Evolutionary conservation across 2,329 filamentous ascomycete genomes (phyloP).

Genomic region (Cryphonectria parasitica): DNA sequence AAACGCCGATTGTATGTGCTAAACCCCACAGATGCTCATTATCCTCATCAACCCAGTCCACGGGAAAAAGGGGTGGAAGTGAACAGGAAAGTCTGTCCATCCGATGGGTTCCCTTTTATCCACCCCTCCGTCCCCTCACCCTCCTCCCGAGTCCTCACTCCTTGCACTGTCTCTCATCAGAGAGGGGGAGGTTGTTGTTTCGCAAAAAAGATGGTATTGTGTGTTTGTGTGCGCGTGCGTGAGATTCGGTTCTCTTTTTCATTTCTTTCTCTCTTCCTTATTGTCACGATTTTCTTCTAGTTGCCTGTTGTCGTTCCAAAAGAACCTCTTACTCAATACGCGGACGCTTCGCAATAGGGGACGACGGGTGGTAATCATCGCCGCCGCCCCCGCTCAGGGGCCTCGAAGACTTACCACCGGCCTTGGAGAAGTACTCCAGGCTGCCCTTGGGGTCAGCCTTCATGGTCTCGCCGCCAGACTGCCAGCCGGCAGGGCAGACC

Average conservation of each 20-base stretch:
- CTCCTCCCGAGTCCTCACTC: background rate
- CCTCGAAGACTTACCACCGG: slow-evolving; percentile 28
- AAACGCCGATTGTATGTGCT: slow-evolving; percentile 23
- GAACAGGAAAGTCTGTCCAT: background rate
- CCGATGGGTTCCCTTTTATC: slow-evolving; percentile 6
- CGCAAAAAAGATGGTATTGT: background rate
- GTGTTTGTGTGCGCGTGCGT: background rate
- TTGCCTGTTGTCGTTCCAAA: slow-evolving; percentile 27
- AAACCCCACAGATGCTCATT: slow-evolving; percentile 1
- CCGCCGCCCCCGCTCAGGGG: slow-evolving; percentile 25
- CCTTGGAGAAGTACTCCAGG: slow-evolving; percentile 50
- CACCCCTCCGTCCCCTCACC: background rate
- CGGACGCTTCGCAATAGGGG: slow-evolving; percentile 29
- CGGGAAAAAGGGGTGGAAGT: background rate
- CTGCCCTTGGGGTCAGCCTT: slow-evolving; percentile 57
- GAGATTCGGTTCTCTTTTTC: background rate
- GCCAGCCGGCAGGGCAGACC: slow-evolving; percentile 63
- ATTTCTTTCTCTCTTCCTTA: background rate
- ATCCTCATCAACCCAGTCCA: background rate
- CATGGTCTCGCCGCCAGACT: slow-evolving; percentile 51
- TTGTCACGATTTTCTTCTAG: slow-evolving; percentile 7
- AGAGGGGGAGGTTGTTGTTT: background rate
- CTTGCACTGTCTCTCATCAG: background rate
- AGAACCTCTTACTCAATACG: slow-evolving; percentile 29
- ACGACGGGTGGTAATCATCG: background rate